A percentile compares a stretch with the other conserved stretches of the same genome.
phyloP scores from a whole-genome alignment of 192 early-diverging fungal species.

The Gonapodya sp. region DNA sequence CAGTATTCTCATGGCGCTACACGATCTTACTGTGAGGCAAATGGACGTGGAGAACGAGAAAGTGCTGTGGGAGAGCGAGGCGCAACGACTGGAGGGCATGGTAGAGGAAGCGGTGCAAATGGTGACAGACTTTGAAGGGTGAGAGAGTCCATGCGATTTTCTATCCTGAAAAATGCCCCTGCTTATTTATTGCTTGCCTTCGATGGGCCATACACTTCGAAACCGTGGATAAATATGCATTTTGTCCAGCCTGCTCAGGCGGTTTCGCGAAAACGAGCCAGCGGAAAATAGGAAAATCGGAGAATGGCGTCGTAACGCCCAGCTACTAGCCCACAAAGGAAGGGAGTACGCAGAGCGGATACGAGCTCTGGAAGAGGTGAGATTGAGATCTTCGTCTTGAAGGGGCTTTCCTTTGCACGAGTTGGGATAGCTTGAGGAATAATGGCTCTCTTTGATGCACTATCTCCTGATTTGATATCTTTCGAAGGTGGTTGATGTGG shows the following conservation, averaged over 20 bases:
- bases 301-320: slow-evolving; percentile 31
- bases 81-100: background rate
- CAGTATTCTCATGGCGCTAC: background rate
- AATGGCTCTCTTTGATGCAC: too few species aligned
- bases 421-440: too few species aligned
- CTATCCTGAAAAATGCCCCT: too few species aligned
- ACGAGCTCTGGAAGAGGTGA: slow-evolving; percentile 14
- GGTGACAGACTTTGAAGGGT: background rate
- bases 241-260: slow-evolving; percentile 14
- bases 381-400: too few species aligned
- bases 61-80: background rate
- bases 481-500: background rate
- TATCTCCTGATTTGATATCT: background rate
- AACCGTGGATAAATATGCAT: too few species aligned
- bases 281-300: slow-evolving; percentile 32
- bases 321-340: slow-evolving; percentile 23
- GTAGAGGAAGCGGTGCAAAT: background rate
- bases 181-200: too few species aligned
- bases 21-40: background rate
- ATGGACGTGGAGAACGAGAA: background rate
- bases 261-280: slow-evolving; percentile 11
- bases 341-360: slow-evolving; percentile 25
- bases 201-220: too few species aligned
- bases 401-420: too few species aligned
- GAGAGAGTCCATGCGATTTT: background rate